Evolutionary conservation across 2,329 filamentous ascomycete genomes (phyloP).

Genomic region (Emergomyces orientalis): DNA sequence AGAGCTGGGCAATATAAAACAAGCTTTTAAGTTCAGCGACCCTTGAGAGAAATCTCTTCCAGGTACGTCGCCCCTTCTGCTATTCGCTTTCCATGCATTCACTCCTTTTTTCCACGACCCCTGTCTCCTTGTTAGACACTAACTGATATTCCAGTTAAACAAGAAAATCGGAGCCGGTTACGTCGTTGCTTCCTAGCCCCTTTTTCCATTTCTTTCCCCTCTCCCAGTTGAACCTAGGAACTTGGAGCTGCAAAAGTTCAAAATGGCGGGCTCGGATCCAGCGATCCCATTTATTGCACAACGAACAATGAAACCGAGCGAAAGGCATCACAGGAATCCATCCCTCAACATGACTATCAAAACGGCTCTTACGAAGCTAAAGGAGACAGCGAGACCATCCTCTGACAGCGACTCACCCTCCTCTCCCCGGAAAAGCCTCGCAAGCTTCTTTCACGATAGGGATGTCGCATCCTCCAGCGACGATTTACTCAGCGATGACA

Average conservation of each 20-base stretch:
- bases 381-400: conserved; percentile 16
- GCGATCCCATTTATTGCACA: background rate
- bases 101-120: background rate
- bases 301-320: background rate
- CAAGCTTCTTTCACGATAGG: conserved; percentile 33
- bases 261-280: background rate
- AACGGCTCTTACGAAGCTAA: conserved; percentile 36
- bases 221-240: background rate
- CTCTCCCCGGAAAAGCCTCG: conserved; percentile 34
- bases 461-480: conserved; percentile 37
- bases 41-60: background rate
- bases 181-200: background rate
- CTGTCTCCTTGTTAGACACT: background rate
- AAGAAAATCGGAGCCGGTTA: background rate
- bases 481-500: conserved; percentile 28
- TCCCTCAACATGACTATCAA: conserved; percentile 39
- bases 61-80: background rate
- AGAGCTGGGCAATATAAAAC: background rate
- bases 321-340: background rate
- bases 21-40: background rate
- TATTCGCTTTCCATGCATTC: too few relatives aligned
- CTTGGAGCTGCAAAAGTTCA: background rate
- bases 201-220: too few relatives aligned
- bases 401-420: conserved; percentile 21
- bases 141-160: background rate